Evolutionary conservation across 768 basidiomycete species (phyloP).

Genomic region (Filobasidium floriforme): DNA sequence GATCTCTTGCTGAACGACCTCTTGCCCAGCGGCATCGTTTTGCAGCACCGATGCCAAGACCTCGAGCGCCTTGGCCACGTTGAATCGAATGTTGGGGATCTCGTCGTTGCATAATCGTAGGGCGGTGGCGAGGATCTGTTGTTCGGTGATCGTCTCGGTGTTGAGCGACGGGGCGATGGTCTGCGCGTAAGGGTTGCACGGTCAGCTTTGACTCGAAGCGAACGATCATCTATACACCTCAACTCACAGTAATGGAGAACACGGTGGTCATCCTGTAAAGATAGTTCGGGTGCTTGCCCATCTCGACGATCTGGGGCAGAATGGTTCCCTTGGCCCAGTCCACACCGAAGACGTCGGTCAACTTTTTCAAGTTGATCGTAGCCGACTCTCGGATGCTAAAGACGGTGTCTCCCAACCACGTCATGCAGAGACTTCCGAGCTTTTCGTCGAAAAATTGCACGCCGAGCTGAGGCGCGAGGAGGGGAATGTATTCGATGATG

Average conservation of each 20-base stretch:
- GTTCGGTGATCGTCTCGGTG: constrained; percentile 70
- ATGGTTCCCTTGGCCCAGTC: constrained; percentile 93
- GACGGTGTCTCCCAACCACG: constrained; percentile 96
- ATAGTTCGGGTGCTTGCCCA: constrained; percentile 96
- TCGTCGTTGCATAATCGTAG: constrained; percentile 75
- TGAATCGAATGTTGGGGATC: constrained; percentile 99
- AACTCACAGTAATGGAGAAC: constrained; percentile 85
- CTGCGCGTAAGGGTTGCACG: constrained; percentile 47
- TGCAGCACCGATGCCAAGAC: constrained; percentile 69
- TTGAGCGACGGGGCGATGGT: constrained; percentile 89
- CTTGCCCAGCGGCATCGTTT: constrained; percentile 56
- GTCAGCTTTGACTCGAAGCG: neutral
- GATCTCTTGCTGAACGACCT: constrained; percentile 65
- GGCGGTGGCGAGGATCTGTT: constrained; percentile 69
- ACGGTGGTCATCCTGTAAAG: constrained; percentile 98
- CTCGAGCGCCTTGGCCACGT: constrained; percentile 91
- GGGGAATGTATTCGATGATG: constrained; percentile 98
- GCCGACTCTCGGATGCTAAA: constrained; percentile 99
- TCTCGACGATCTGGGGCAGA: constrained; percentile 91
- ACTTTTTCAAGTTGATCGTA: constrained; percentile 87
- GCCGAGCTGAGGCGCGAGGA: constrained; percentile 94
- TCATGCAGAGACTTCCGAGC: constrained; percentile 94
- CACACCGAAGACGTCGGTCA: constrained; percentile 96
- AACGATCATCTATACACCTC: neutral
- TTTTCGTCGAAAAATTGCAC: constrained; percentile 97